Base-by-base conservation (phyloP, 208 protist species). In the Plasmodiophora brassicae region DNA sequence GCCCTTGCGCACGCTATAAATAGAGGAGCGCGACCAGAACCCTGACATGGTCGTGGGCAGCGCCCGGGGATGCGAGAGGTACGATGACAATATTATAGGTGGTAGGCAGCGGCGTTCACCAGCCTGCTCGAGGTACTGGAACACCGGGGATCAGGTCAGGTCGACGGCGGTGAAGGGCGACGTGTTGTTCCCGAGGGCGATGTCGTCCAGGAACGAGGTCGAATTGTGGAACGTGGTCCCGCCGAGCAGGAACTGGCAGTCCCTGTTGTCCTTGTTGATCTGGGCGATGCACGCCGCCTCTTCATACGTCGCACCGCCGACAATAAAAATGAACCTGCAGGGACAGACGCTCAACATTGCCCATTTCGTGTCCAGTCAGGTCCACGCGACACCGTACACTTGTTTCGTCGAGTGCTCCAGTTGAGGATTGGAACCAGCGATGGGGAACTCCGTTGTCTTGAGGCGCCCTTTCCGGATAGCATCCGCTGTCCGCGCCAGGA, bases 171-270 rank as follows among this genome's bases (percentile, higher is more conserved):
- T n/a, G n/a, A n/a, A n/a, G n/a, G 65, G 65, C 32, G 65, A 57
- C 25, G 65, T 8, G 5, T 78, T 5, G 41, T 38, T 78, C 32
- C 65, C 65, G 20, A 36, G 65, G 41, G 20, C 5, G 5, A 88
- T 71, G 28, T 88, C 85, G 53, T 88, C 60, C 8, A 89, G 46
- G 39, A 89, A 89, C 14, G 87, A 88, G n/a, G 84, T 88, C 1
- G 87, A 89, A 88, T 89, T 89, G 38, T 89, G 87, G 35, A 89
- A 46, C 14, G 71, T 46, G 45, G 22, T 89, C 5, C 84, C 87
- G 32, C 87, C 87, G 5, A 89, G 38, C 8, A 88, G n/a, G 20
- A 89, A 43, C 41, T 86, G 38, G 14, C 14, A 8, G 20, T 83
- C 87, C 1, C 50, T 39, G 39, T 72, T n/a, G 45, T 36, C n/a